Evolutionary conservation across 164 flowering plant genomes (phyloP).

Genomic region (Vitis riparia): DNA sequence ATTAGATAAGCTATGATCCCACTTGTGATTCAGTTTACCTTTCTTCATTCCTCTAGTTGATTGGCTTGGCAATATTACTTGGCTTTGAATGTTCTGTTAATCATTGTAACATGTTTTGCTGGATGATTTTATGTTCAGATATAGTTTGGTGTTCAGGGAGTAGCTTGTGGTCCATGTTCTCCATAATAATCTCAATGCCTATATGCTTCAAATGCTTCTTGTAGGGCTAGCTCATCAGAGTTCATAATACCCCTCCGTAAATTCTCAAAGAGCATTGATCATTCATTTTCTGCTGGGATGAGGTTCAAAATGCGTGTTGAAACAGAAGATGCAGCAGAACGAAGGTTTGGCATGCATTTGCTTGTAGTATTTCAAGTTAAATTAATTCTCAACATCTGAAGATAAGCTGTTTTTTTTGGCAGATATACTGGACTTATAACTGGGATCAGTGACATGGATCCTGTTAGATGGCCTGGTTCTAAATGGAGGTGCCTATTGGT

Average conservation of each 20-base stretch:
- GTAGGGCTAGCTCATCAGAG: constrained; percentile 76
- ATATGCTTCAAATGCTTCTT: constrained; percentile 17
- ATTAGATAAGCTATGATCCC: too few species aligned
- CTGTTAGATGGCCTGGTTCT: constrained; percentile 82
- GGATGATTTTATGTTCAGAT: too few species aligned
- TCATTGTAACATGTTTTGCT: too few species aligned
- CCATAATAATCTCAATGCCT: neutral
- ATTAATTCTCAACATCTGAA: neutral
- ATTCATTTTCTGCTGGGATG: constrained; percentile 60
- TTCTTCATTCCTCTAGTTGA: too few species aligned
- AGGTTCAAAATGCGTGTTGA: constrained; percentile 86
- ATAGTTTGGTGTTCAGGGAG: too few species aligned
- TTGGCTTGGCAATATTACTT: too few species aligned
- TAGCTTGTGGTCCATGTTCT: neutral
- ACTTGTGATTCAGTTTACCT: too few species aligned
- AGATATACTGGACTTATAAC: constrained; percentile 77
- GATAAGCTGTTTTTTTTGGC: constrained; percentile 9
- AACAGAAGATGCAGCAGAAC: constrained; percentile 85
- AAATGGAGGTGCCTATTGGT: constrained; percentile 91
- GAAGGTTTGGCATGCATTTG: constrained; percentile 52
- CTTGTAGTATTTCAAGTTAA: neutral
- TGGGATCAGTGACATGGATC: constrained; percentile 79
- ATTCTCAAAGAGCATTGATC: constrained; percentile 61
- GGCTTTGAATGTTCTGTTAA: too few species aligned
- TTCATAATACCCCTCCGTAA: constrained; percentile 69